Conservation (phyloP, 192 early-diverging fungal species). For the Thamnidium elegans region DNA sequence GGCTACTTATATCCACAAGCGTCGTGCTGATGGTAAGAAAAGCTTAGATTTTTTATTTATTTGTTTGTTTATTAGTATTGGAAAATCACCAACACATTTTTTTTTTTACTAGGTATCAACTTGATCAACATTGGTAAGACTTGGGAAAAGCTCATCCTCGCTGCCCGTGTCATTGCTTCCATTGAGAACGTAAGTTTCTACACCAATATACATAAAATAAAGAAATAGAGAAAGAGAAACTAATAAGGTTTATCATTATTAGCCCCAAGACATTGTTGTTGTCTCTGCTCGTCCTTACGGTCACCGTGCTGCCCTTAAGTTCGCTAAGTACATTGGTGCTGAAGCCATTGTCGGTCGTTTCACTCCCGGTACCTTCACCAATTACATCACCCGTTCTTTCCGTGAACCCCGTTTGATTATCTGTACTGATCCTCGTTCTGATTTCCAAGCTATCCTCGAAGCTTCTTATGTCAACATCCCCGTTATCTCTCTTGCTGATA, state of each 20-base stretch:
- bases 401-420: conserved; percentile 98
- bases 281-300: conserved; percentile 97
- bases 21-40: conserved; percentile 82
- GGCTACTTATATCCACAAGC: conserved; percentile 94
- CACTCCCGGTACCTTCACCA: conserved; percentile 99
- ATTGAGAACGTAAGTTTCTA: conserved; percentile 77
- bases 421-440: conserved; percentile 96
- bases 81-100: not conserved
- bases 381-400: conserved; percentile 99
- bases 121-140: conserved; percentile 99
- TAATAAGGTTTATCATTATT: not conserved
- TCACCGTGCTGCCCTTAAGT: conserved; percentile 99
- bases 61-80: not conserved
- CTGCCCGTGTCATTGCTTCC: conserved; percentile 96
- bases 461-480: conserved; percentile 99
- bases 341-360: conserved; percentile 99
- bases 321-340: conserved; percentile 96
- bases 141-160: conserved; percentile 98
- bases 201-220: not conserved
- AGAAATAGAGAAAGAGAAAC: not conserved
- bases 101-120: conserved; percentile 68
- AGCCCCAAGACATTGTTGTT: conserved; percentile 92
- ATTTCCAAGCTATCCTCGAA: conserved; percentile 98
- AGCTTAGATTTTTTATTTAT: not conserved
- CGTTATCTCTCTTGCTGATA: conserved; percentile 98